phyloP scores from a whole-genome alignment of 495 filamentous ascomycete genomes.

The Xylaria sp. region DNA sequence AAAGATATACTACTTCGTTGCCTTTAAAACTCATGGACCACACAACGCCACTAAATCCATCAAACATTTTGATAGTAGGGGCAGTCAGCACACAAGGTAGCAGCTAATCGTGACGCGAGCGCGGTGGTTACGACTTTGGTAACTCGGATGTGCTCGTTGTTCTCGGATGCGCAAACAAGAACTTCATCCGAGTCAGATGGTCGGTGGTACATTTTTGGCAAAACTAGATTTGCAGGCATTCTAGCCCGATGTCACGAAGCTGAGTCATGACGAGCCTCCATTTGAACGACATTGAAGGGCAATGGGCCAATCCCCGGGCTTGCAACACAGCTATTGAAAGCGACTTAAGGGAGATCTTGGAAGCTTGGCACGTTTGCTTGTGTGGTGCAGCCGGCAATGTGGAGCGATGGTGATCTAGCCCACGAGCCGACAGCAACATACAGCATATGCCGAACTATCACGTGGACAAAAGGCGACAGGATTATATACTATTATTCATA shows the following conservation, averaged over 20 bases:
- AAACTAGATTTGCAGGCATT: slow-evolving; percentile 8
- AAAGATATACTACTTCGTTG: slow-evolving; percentile 28
- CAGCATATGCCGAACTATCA: slow-evolving; percentile 26
- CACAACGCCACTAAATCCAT: slow-evolving; percentile 26
- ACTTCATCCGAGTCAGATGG: slow-evolving; percentile 11
- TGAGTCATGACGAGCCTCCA: background rate
- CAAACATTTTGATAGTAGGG: slow-evolving; percentile 4
- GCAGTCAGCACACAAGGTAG: slow-evolving; percentile 1
- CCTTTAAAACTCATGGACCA: slow-evolving; percentile 23
- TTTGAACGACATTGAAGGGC: background rate
- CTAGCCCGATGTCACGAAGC: slow-evolving; percentile 4
- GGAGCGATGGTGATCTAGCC: slow-evolving; percentile 24
- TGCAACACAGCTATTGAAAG: background rate
- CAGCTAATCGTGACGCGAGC: slow-evolving; percentile 11
- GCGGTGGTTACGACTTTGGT: background rate
- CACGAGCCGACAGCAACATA: slow-evolving; percentile 19
- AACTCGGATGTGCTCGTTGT: slow-evolving; percentile 19
- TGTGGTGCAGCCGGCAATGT: slow-evolving; percentile 33
- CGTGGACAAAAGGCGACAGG: background rate
- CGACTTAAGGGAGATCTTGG: background rate
- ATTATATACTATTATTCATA: slow-evolving; percentile 16
- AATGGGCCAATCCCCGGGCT: slow-evolving; percentile 7
- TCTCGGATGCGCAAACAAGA: slow-evolving; percentile 14
- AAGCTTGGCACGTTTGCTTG: slow-evolving; percentile 24
- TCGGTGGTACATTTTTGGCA: slow-evolving; percentile 12